phyloP scores from a whole-genome alignment of 2,329 filamentous ascomycete genomes.

The Colletotrichum trifolii region DNA sequence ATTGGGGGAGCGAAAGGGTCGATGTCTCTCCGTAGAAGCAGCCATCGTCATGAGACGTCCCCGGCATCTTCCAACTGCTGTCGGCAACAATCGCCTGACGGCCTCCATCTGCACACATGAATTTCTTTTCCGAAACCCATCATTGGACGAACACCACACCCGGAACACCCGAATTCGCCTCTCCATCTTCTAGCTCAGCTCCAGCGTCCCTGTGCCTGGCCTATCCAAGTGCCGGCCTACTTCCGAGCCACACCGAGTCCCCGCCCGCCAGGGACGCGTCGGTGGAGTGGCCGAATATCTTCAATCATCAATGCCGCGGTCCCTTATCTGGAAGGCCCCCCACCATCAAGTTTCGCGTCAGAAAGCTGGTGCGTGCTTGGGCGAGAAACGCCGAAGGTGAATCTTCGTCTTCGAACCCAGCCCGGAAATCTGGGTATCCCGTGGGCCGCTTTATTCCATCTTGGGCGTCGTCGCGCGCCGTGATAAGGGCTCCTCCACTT shows the following conservation, averaged over 20 bases:
- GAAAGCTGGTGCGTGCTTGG: conserved; percentile 26
- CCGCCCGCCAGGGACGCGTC: conserved; percentile 24
- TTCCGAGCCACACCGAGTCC: conserved; percentile 31
- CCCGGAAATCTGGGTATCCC: conserved; percentile 27
- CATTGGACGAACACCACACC: conserved; percentile 16
- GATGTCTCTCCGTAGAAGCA: too few species aligned
- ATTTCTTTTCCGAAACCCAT: conserved; percentile 2
- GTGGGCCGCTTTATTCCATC: conserved; percentile 7
- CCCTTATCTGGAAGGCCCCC: conserved; percentile 32
- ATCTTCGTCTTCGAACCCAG: neutral
- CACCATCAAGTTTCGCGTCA: conserved; percentile 31
- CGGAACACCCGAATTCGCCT: conserved; percentile 29
- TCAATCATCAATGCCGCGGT: conserved; percentile 25
- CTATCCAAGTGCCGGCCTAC: conserved; percentile 33
- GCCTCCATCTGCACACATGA: conserved; percentile 14
- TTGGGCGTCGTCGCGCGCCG: conserved; percentile 10
- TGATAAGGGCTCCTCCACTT: conserved; percentile 37
- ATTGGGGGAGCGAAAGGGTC: too few species aligned
- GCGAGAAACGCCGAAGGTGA: conserved; percentile 7
- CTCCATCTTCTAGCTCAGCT: conserved; percentile 29
- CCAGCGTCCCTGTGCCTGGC: conserved; percentile 19
- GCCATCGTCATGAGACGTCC: neutral
- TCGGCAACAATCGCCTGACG: conserved; percentile 16
- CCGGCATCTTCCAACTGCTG: too few species aligned
- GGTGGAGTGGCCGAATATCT: conserved; percentile 26